phyloP scores from a whole-genome alignment of 2,329 filamentous ascomycete genomes.

The Penicillium sp. region DNA sequence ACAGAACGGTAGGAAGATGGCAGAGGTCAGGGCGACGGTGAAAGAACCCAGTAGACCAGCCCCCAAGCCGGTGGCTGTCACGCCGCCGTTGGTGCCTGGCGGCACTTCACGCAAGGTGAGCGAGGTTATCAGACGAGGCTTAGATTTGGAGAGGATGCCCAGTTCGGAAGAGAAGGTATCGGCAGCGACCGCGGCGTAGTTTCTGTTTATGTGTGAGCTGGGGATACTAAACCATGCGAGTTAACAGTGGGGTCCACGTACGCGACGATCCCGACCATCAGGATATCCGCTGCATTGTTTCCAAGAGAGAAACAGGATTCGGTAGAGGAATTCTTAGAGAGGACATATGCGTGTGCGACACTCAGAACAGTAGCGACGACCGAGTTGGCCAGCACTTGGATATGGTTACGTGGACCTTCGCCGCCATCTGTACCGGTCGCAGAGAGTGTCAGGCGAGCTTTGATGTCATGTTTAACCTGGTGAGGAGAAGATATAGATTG shows the following conservation, averaged over 20 bases:
- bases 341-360: slow-evolving; percentile 50
- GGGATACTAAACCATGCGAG: background rate
- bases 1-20: slow-evolving; percentile 70
- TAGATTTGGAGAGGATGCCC: slow-evolving; percentile 75
- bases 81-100: slow-evolving; percentile 88
- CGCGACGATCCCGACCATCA: slow-evolving; percentile 44
- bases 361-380: slow-evolving; percentile 69
- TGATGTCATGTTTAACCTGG: slow-evolving; percentile 82
- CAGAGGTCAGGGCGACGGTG: slow-evolving; percentile 65
- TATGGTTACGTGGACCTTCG: slow-evolving; percentile 77
- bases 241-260: slow-evolving; percentile 21
- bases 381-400: slow-evolving; percentile 91
- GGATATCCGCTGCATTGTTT: slow-evolving; percentile 33
- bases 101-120: slow-evolving; percentile 74
- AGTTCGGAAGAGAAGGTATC: slow-evolving; percentile 96
- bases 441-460: slow-evolving; percentile 76
- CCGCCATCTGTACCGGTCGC: slow-evolving; percentile 70
- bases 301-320: slow-evolving; percentile 42
- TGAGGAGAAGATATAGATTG: background rate
- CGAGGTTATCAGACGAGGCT: slow-evolving; percentile 84
- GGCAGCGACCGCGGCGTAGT: slow-evolving; percentile 88
- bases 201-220: slow-evolving; percentile 39
- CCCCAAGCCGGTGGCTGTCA: slow-evolving; percentile 70
- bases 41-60: slow-evolving; percentile 74
- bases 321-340: slow-evolving; percentile 25